Base-by-base conservation (phyloP, 495 filamentous ascomycete species). In the Saxophila tyrrhenica region DNA sequence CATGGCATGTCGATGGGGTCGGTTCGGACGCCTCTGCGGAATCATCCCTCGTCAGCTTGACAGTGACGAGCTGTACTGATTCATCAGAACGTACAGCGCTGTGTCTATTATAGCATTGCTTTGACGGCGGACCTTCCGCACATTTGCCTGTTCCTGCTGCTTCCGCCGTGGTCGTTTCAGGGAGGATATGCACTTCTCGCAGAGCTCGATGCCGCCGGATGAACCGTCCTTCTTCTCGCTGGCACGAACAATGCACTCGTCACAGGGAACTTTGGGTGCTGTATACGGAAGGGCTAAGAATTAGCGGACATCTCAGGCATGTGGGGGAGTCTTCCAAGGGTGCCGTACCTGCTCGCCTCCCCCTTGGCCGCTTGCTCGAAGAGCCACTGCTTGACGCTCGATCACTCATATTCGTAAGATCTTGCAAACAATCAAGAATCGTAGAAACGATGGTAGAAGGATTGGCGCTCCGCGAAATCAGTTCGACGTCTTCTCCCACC, bases 171-270 rank as follows among this genome's bases (percentile, higher is more conserved):
- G 51, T n/a, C 39, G 17, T 16, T 53, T 38, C 19, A 53, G 24
- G 10, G 19, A 47, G 13, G 25, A 24, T 0, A 48, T 47, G 20
- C 52, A 60, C 8, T 38, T 25, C 13, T 51, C 52, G 29, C 57
- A 60, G 16, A 60, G 52, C 32, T 60, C 52, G 20, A 56, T 47
- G n/a, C n/a, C n/a, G n/a, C n/a, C n/a, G 25, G 42, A 19, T 16
- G 3, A 21, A 9, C 16, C 20, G n/a, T 52, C 42, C 1, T 39
- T 10, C 7, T 25, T 42, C 10, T 43, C 7, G 43, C 57, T 60
- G 10, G 57, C 57, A 1, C 52, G 51, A 41, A 25, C 47, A 13
- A 60, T 55, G 48, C 57, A 60, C 5, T 60, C 52, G 19, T 55
- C 57, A 17, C 57, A 60, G 13, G 57, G 57, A 0, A 55, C 52